Percentiles rank a stretch among this genome's conserved stretches.
Evolutionary conservation across 306 rosid species (phyloP).

Genomic region (Canavalia ensiformis): DNA sequence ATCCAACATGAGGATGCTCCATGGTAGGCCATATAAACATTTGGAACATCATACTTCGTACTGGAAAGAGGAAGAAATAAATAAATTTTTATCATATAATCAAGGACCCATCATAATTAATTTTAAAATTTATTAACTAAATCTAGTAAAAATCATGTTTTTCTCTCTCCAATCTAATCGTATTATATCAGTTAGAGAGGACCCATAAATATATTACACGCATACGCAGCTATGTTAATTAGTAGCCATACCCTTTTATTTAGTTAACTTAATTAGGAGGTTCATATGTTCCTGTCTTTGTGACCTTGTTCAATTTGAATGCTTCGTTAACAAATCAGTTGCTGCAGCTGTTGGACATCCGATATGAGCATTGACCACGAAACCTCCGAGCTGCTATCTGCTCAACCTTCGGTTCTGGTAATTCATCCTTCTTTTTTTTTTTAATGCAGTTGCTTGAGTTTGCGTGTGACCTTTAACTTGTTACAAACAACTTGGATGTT

Average conservation of each 20-base stretch:
- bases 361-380: constrained; percentile 26
- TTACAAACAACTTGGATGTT: constrained; percentile 7
- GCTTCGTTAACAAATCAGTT: constrained; percentile 2
- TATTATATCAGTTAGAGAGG: too few relatives aligned
- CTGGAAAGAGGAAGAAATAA: too few relatives aligned
- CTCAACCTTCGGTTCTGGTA: constrained; percentile 47
- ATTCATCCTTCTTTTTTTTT: constrained; percentile 20
- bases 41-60: too few relatives aligned
- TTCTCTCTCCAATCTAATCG: too few relatives aligned
- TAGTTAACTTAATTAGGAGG: background rate
- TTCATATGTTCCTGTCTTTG: background rate
- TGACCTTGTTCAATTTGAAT: background rate
- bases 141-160: too few relatives aligned
- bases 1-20: constrained; percentile 29
- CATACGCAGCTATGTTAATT: background rate
- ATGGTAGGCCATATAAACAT: constrained; percentile 32
- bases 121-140: too few relatives aligned
- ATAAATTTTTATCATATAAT: too few relatives aligned
- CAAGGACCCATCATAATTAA: too few relatives aligned
- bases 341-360: constrained; percentile 27
- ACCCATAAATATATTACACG: background rate
- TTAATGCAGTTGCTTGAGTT: background rate
- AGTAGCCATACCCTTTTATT: background rate
- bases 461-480: background rate
- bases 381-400: constrained; percentile 23